Percentiles rank a stretch among this genome's conserved stretches.
These are phyloP conservation scores for Hysterium pulicare DNA, from an alignment of 2,329 filamentous ascomycete genomes.

Conservation along the genomic window DNA sequence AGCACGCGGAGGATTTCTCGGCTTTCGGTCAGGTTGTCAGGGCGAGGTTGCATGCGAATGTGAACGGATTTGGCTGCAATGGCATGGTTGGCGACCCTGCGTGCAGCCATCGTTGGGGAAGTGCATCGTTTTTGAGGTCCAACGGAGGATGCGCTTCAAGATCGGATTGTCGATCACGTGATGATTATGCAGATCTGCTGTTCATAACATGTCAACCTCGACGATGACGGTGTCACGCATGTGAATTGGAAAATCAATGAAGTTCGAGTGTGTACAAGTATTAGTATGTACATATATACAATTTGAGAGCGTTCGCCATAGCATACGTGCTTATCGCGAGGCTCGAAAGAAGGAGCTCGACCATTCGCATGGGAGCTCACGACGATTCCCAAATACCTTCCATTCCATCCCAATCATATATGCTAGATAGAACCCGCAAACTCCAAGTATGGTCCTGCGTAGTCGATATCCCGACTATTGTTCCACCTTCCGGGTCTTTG, in stretches of 20 bases:
- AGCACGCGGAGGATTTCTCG: constrained; percentile 48
- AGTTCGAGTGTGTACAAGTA: not conserved
- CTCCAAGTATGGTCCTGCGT: too few species aligned
- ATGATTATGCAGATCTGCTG: not conserved
- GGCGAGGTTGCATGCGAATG: constrained; percentile 46
- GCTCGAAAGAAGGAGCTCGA: constrained; percentile 28
- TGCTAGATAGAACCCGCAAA: not conserved
- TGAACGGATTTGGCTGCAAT: constrained; percentile 44
- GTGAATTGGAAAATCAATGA: not conserved
- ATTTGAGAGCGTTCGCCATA: constrained; percentile 12
- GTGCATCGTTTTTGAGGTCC: too few species aligned
- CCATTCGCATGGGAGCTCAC: constrained; percentile 10
- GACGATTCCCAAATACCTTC: not conserved
- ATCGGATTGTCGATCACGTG: not conserved
- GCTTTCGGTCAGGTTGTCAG: constrained; percentile 47
- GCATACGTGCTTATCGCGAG: constrained; percentile 12
- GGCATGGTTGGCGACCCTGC: constrained; percentile 19
- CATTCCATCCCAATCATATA: constrained; percentile 1
- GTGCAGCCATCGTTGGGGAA: constrained; percentile 32
- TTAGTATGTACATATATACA: constrained; percentile 14
- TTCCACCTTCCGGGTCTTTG: not conserved
- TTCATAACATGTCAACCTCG: not conserved
- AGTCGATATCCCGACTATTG: too few species aligned
- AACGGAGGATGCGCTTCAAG: not conserved
- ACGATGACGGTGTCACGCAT: not conserved